Base-by-base conservation (phyloP, 148 eudicot genomes). In the Vaccinium corymbosum region DNA sequence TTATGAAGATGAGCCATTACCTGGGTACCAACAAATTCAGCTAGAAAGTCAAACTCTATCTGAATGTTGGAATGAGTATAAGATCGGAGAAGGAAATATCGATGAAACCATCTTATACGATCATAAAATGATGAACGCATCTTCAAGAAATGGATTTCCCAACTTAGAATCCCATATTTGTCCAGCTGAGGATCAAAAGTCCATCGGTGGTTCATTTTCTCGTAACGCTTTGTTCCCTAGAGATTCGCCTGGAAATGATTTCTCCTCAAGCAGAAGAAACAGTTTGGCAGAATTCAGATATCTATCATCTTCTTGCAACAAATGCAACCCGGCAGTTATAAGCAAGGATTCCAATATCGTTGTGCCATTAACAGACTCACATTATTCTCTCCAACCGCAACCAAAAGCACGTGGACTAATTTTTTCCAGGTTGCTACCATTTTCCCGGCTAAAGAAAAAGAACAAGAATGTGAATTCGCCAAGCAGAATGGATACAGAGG, bases 1-100 rank as follows among this genome's bases (percentile, higher is more conserved):
- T 86, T 94, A 96, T 85, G 97, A 94, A 84, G 98, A 94, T 84
- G 98, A 93, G 70, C 93, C 92, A 74, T 81, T 92, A 7, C 92
- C 94, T 1, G 93, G 97, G 75, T 94, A 90, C 82, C 88, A 81
- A 72, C 92, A 90, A 84, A 48, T 91, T 51, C 92, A 87, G 48
- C 62, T 86, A 72, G 89, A 91, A 32, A 88, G 78, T 87, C 92
- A 82, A 84, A 82, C 88, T n/a, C 79, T 90, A 64, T 70, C 95
- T 13, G 93, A 89, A 74, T 88, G 87, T 85, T 95, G 98, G 97
- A 92, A 88, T 5, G 93, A 91, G 38, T 89, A 86, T 80, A 88
- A 83, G 78, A 57, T 83, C 55, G 81, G 64, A 48, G 86, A 46
- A 62, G 88, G 84, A 70, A 88, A 85, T 64, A 77, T 74, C 13